Evolutionary conservation across 768 basidiomycete genomes (phyloP), one percentile per base, ranked within the genome.

Genomic region (Hygrocybe coccinea): DNA sequence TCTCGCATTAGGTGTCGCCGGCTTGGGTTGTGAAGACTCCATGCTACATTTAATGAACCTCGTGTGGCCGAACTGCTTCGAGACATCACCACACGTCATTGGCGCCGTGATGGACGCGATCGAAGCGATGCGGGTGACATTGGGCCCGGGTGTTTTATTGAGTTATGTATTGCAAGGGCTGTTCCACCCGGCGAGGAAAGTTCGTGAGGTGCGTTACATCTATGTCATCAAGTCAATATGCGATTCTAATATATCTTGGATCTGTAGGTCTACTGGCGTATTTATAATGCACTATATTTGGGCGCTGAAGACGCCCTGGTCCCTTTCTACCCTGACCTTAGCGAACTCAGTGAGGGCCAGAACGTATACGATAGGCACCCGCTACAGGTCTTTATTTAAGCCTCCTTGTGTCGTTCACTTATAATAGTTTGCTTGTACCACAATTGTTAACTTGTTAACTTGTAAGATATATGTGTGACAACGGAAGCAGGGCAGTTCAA

Each of bases 31-130:
- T 64, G 97, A 99, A 73, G 97, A 99, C 71, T 95, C 95, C 11
- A 91, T 98, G 84, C 80, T 93, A 51, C 97, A 99, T 66, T 73
- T 98, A 48, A 91, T 98, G 87, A 99, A 99, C 69, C 82, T 99
- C 25, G 90, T 98, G 12, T 98, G 95, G 95, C 97, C 97, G 1
- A 98, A 98, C 68, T 95, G 93, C 71, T 98, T 97, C 70, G 95
- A 97, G 76, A 95, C 95, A 1, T 92, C 89, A 12, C 97, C 97
- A 5, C 97, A 99, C 73, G 95, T 99, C 57, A 97, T 98, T 59
- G 93, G 92, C 33, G 91, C 94, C 5, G 91, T 98, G 41, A 95
- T 97, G 91, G 97, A 98, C 48, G 97, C 97, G 0, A 80, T 99
- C 63, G 97, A 98, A 71, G 91, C 91, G 1, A 97, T 98, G 94